Conservation (phyloP, 148 eudicot genomes). For the Oxyria digyna region DNA sequence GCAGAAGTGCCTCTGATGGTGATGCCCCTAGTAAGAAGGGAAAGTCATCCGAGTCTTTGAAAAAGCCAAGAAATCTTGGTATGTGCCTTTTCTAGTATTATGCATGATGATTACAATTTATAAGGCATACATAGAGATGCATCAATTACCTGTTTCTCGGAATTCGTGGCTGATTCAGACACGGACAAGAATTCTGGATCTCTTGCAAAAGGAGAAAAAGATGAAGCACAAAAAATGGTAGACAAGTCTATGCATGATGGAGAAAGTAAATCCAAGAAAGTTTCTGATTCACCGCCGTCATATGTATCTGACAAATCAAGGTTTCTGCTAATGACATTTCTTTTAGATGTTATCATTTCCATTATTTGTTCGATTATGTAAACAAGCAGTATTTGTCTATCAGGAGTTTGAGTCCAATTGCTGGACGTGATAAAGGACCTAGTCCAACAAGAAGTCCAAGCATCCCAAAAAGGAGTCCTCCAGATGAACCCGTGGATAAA, state of each 20-base stretch:
- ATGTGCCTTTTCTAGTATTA: not conserved
- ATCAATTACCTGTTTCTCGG: not conserved
- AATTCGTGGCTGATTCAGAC: constrained; percentile 21
- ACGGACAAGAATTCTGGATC: constrained; percentile 25
- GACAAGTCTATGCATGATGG: constrained; percentile 25
- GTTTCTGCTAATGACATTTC: constrained; percentile 21
- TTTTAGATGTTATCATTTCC: not conserved
- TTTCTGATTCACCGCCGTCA: constrained; percentile 15
- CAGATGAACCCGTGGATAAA: not conserved
- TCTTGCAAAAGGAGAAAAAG: constrained; percentile 25
- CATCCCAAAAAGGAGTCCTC: constrained; percentile 29
- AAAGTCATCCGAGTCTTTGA: constrained; percentile 11
- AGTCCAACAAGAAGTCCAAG: constrained; percentile 30
- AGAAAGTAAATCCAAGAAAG: constrained; percentile 22
- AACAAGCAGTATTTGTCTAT: constrained; percentile 2
- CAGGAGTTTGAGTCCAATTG: constrained; percentile 36
- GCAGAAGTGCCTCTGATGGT: constrained; percentile 47
- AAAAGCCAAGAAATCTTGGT: constrained; percentile 22
- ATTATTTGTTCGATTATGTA: not conserved
- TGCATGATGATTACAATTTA: not conserved
- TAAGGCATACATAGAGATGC: not conserved
- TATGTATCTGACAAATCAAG: constrained; percentile 39
- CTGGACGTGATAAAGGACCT: constrained; percentile 19
- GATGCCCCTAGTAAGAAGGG: constrained; percentile 32
- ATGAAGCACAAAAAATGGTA: constrained; percentile 26